These are phyloP conservation scores for Dinochytrium kinnereticum DNA, from an alignment of 371 early-diverging fungal genomes.

Conservation along the genomic window DNA sequence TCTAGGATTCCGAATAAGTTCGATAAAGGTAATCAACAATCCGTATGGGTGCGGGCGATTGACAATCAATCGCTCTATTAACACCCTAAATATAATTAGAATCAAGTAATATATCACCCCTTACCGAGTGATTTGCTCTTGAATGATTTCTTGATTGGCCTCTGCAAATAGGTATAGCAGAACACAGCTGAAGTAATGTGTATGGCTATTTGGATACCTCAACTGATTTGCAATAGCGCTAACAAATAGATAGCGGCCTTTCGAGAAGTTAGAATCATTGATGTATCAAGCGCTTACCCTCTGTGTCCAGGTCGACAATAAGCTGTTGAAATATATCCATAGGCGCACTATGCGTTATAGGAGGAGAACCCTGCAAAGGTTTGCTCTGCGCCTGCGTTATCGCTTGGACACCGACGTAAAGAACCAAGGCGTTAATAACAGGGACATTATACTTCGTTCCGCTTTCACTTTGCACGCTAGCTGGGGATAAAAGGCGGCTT, in stretches of 20 bases:
- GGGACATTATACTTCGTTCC: constrained; percentile 74
- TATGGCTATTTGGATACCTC: constrained; percentile 96
- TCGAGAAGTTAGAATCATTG: constrained; percentile 2
- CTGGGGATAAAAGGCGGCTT: constrained; percentile 40
- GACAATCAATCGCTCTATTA: constrained; percentile 94
- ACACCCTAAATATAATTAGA: constrained; percentile 62
- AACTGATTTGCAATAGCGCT: constrained; percentile 95
- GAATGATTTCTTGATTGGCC: constrained; percentile 78
- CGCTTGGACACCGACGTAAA: constrained; percentile 84
- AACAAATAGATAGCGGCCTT: constrained; percentile 85
- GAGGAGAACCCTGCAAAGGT: constrained; percentile 28
- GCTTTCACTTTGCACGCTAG: background rate
- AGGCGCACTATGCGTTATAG: constrained; percentile 65
- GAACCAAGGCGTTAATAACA: constrained; percentile 84
- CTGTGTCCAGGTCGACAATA: constrained; percentile 77
- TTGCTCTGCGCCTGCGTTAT: constrained; percentile 65
- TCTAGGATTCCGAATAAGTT: constrained; percentile 91
- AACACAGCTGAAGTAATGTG: constrained; percentile 84
- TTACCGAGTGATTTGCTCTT: constrained; percentile 90
- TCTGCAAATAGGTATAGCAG: constrained; percentile 87
- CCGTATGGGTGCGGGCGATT: constrained; percentile 98
- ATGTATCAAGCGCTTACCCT: constrained; percentile 59
- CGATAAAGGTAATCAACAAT: constrained; percentile 94
- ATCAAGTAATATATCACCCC: background rate
- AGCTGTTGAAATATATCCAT: constrained; percentile 87